Evolutionary conservation across 805 yeast genomes (phyloP).

Genomic region (Wickerhamomyces kurtzmanii): DNA sequence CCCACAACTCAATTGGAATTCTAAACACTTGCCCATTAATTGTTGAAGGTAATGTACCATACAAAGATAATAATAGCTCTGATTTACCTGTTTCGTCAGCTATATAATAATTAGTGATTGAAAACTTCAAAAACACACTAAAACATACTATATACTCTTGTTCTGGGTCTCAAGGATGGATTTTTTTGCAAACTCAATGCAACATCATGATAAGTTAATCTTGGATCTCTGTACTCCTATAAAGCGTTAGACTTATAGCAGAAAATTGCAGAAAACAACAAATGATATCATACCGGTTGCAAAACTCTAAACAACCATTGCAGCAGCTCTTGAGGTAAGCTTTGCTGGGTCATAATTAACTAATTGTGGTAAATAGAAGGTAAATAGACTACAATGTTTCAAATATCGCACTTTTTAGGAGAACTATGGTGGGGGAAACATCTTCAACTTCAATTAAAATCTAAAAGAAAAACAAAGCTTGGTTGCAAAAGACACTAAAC

Average conservation of each 20-base stretch:
- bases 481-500: too few relatives aligned
- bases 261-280: neutral
- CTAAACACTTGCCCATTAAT: conserved; percentile 20
- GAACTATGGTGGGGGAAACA: too few relatives aligned
- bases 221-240: conserved; percentile 48
- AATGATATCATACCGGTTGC: conserved; percentile 27
- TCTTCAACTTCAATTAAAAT: too few relatives aligned
- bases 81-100: conserved; percentile 49
- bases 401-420: too few relatives aligned
- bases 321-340: conserved; percentile 21
- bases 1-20: conserved; percentile 66
- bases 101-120: too few relatives aligned
- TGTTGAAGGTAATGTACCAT: conserved; percentile 40
- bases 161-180: conserved; percentile 54
- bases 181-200: conserved; percentile 40
- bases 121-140: too few relatives aligned
- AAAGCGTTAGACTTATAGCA: neutral
- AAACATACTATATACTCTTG: conserved; percentile 54
- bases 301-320: conserved; percentile 53
- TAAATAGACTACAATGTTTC: too few relatives aligned
- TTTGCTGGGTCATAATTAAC: conserved; percentile 2
- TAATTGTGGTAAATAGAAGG: conserved; percentile 3
- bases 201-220: conserved; percentile 52
- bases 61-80: conserved; percentile 49
- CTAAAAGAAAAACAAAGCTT: too few relatives aligned